Conservation (phyloP, 192 early-diverging fungal species). For the Coemansia sp. region DNA sequence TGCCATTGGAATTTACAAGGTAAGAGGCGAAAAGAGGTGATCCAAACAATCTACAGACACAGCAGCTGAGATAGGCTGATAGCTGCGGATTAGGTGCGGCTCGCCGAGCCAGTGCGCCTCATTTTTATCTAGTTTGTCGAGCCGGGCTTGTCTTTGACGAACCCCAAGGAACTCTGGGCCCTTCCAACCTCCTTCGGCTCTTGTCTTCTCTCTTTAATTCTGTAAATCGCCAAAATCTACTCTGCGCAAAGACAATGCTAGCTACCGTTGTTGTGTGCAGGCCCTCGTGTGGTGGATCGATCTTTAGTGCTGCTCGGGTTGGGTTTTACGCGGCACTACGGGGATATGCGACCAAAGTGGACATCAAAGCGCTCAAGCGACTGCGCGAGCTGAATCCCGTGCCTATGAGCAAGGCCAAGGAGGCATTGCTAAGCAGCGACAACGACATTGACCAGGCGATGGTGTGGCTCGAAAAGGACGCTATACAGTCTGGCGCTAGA, state of each 20-base stretch:
- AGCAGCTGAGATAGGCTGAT: background rate
- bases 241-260: background rate
- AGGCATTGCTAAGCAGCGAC: constrained; percentile 70
- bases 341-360: constrained; percentile 47
- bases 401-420: constrained; percentile 81
- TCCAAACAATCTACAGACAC: background rate
- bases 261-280: background rate
- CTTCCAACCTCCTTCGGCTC: background rate
- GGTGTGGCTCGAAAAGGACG: constrained; percentile 76
- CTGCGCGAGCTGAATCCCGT: constrained; percentile 79
- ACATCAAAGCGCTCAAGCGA: constrained; percentile 63
- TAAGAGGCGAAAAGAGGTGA: background rate
- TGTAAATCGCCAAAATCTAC: background rate
- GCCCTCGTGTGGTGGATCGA: background rate
- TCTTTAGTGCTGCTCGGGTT: background rate
- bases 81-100: constrained; percentile 4
- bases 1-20: constrained; percentile 4
- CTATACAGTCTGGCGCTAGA: constrained; percentile 63
- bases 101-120: background rate
- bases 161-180: background rate
- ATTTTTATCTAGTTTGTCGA: too few relatives aligned
- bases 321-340: background rate
- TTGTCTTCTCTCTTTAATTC: background rate
- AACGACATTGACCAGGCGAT: constrained; percentile 78
- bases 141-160: too few relatives aligned